Evolutionary conservation across 176 grass and related monocot genomes (phyloP).

Genomic region (Hsuehochloa calcarea): DNA sequence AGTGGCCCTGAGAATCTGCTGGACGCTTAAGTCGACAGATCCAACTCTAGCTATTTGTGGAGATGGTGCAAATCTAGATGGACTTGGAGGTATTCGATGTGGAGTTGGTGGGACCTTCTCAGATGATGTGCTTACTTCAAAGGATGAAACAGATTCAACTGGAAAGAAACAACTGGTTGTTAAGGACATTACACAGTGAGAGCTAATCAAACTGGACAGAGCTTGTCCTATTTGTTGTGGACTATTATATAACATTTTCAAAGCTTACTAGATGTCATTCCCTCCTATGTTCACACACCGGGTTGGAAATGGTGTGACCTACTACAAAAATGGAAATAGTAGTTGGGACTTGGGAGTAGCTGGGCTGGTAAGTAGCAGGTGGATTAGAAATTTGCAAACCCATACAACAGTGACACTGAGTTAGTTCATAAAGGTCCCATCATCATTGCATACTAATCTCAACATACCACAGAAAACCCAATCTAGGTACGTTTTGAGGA

Average conservation of each 20-base stretch:
- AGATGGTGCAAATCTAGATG: slow-evolving; percentile 89
- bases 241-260: background rate
- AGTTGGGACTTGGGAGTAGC: background rate
- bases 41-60: slow-evolving; percentile 71
- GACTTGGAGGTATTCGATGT: slow-evolving; percentile 86
- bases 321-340: slow-evolving; percentile 4
- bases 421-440: background rate
- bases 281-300: background rate
- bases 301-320: slow-evolving; percentile 16
- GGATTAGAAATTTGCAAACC: background rate
- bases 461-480: background rate
- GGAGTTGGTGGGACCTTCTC: slow-evolving; percentile 82
- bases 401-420: background rate
- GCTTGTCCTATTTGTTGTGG: background rate
- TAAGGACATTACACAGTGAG: background rate
- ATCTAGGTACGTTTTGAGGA: background rate
- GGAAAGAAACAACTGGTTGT: slow-evolving; percentile 28
- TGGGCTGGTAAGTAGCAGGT: background rate
- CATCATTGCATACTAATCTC: background rate
- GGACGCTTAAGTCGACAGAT: slow-evolving; percentile 59
- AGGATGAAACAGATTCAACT: slow-evolving; percentile 64
- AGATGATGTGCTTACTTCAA: slow-evolving; percentile 73
- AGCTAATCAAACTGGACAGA: slow-evolving; percentile 4
- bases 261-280: background rate
- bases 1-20: slow-evolving; percentile 88